Evolutionary conservation across 805 yeast genomes (phyloP), one percentile per base, ranked within the genome.

Genomic region (Cyberlindnera samutprakarnensis): DNA sequence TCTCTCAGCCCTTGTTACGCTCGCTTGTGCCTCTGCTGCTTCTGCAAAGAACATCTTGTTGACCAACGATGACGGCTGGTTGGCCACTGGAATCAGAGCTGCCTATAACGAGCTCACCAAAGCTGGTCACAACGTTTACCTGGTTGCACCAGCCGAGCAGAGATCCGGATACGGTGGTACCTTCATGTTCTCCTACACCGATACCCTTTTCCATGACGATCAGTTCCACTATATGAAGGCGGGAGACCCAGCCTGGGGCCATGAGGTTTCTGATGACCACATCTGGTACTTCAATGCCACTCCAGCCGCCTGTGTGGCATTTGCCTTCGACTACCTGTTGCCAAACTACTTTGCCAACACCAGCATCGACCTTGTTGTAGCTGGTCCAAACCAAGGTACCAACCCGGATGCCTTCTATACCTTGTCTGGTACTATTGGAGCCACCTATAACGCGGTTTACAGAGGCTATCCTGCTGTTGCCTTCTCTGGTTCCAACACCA

Each of bases 61-160:
- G 24, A 64, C 77, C 38, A 72, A 73, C 44, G 79, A 73, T 46
- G 79, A 73, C 41, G 66, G 71, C 14, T 73, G 73, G 72, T 69
- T 67, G 3, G 56, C 76, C 5, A 68, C 77, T 29, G 70, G 70
- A 46, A 68, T 73, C 47, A 65, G 78, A 48, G 74, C 78, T 12
- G 52, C 72, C 10, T 73, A 72, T 62, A 53, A 63, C 31, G 70
- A 59, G 22, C 60, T 70, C 39, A 61, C 50, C 18, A 43, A 46
- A 9, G 74, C 68, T n/a, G 74, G 73, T 19, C 67, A 71, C 47
- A 59, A 55, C 35, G 76, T 69, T 25, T 53, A 63, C 30, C 42
- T 68, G 43, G 72, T 67, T 23, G 76, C 76, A 9, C 77, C 78
- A 29, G 69, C 62, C 16, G 60, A 61, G 24, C 70, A 67, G 42